phyloP scores from a whole-genome alignment of 306 rosid genomes.

The Inga oerstediana region DNA sequence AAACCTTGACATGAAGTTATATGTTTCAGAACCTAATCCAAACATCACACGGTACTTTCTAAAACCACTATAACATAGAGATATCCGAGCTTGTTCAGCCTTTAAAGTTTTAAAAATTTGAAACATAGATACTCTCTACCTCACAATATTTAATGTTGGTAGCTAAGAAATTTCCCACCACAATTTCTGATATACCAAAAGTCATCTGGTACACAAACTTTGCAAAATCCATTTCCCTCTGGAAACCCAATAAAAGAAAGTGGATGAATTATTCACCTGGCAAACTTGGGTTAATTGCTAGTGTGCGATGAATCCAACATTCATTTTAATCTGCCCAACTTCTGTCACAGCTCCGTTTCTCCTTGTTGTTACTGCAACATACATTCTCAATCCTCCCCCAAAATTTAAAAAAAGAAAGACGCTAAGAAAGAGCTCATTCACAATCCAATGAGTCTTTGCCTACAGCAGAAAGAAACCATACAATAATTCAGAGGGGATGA shows the following conservation, averaged over 20 bases:
- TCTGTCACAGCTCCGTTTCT: conserved; percentile 66
- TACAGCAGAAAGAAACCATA: conserved; percentile 34
- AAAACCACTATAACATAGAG: too few relatives aligned
- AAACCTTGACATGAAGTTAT: not conserved
- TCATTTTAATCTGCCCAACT: conserved; percentile 80
- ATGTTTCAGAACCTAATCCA: conserved; percentile 15
- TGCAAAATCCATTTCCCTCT: not conserved
- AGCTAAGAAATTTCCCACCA: not conserved
- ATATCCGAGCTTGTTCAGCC: conserved; percentile 3
- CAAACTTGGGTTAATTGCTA: conserved; percentile 91
- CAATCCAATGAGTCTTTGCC: conserved; percentile 40
- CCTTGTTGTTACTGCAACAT: conserved; percentile 62
- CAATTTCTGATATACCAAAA: not conserved
- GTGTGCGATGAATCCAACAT: conserved; percentile 83
- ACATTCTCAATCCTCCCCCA: conserved; percentile 72
- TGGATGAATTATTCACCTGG: conserved; percentile 57
- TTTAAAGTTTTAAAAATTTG: not conserved
- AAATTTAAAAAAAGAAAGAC: conserved; percentile 39
- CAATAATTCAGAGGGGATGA: conserved; percentile 21
- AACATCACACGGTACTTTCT: conserved; percentile 11
- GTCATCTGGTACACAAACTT: not conserved
- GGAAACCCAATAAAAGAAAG: conserved; percentile 8
- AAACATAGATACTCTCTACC: not conserved
- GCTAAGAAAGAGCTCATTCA: conserved; percentile 30
- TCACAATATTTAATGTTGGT: not conserved